These are phyloP conservation scores for Leccinum rimulosum DNA, from an alignment of 768 basidiomycete genomes.

Conservation along the genomic window DNA sequence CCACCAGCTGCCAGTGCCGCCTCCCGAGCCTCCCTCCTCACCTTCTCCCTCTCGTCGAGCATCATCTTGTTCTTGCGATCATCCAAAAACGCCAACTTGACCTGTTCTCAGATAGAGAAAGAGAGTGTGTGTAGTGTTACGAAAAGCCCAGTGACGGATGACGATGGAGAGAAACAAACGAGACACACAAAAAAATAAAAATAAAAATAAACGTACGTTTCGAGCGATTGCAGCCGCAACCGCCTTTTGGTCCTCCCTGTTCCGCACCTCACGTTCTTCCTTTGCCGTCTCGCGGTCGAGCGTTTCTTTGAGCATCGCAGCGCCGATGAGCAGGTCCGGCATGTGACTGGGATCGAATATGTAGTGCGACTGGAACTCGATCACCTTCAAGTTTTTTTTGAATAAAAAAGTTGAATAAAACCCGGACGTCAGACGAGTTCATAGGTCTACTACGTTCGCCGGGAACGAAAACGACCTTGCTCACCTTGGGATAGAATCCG, in stretches of 20 bases:
- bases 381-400: conserved; percentile 43
- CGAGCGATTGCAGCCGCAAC: conserved; percentile 50
- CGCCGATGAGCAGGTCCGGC: conserved; percentile 59
- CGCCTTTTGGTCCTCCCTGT: conserved; percentile 58
- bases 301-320: conserved; percentile 61
- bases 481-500: conserved; percentile 71
- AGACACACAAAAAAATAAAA: neutral
- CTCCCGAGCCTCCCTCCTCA: conserved; percentile 43
- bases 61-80: conserved; percentile 61
- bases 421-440: neutral
- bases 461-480: neutral
- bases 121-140: neutral
- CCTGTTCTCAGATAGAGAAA: conserved; percentile 37
- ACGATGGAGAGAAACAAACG: neutral
- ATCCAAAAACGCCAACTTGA: conserved; percentile 77
- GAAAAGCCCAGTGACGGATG: neutral
- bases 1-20: conserved; percentile 13
- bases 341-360: conserved; percentile 52
- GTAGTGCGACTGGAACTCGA: conserved; percentile 73
- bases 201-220: conserved; percentile 40
- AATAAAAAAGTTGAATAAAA: neutral
- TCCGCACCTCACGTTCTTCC: conserved; percentile 46
- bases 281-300: conserved; percentile 49
- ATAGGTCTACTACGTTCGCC: neutral
- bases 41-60: conserved; percentile 58